A percentile compares a stretch with the other conserved stretches of the same genome.
Conservation (phyloP, 2,329 filamentous ascomycete genomes). For the Penicillium janthinellum region DNA sequence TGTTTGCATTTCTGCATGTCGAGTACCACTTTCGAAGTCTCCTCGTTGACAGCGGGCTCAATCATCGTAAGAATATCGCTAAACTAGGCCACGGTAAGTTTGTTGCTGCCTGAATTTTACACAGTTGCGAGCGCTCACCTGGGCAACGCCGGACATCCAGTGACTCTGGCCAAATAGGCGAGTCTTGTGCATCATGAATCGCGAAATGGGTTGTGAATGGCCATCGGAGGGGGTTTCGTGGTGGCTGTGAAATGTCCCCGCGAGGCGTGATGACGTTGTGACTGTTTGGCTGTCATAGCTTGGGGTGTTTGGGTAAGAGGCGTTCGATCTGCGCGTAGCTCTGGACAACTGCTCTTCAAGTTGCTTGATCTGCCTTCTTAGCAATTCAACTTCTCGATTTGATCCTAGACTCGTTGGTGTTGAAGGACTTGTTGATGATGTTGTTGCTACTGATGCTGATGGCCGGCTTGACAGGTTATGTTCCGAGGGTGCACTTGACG, state of each 20-base stretch:
- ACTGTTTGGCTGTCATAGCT: slow-evolving; percentile 41
- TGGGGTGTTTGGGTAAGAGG: slow-evolving; percentile 20
- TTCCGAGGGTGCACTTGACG: slow-evolving; percentile 5
- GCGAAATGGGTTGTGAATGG: slow-evolving; percentile 37
- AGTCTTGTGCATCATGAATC: slow-evolving; percentile 56
- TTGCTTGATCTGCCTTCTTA: slow-evolving; percentile 45
- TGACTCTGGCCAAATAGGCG: slow-evolving; percentile 60
- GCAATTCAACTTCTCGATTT: slow-evolving; percentile 38
- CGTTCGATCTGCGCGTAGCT: slow-evolving; percentile 20
- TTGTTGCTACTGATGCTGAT: slow-evolving; percentile 10
- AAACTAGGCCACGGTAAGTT: slow-evolving; percentile 15
- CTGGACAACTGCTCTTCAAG: slow-evolving; percentile 49
- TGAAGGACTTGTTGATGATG: slow-evolving; percentile 21
- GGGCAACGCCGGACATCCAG: slow-evolving; percentile 54
- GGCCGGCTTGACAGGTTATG: slow-evolving; percentile 13
- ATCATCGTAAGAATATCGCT: slow-evolving; percentile 46
- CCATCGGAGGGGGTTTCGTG: slow-evolving; percentile 39
- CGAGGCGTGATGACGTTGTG: slow-evolving; percentile 28
- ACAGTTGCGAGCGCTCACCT: not conserved
- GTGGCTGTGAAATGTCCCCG: slow-evolving; percentile 49
- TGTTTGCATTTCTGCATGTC: slow-evolving; percentile 56
- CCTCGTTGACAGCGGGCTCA: slow-evolving; percentile 45
- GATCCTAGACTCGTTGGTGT: slow-evolving; percentile 28
- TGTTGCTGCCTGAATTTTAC: not conserved
- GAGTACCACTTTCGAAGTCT: slow-evolving; percentile 38